Percentiles rank a stretch among this genome's conserved stretches.
phyloP scores from a whole-genome alignment of 805 yeast species.

The Dipodascus albidus region DNA sequence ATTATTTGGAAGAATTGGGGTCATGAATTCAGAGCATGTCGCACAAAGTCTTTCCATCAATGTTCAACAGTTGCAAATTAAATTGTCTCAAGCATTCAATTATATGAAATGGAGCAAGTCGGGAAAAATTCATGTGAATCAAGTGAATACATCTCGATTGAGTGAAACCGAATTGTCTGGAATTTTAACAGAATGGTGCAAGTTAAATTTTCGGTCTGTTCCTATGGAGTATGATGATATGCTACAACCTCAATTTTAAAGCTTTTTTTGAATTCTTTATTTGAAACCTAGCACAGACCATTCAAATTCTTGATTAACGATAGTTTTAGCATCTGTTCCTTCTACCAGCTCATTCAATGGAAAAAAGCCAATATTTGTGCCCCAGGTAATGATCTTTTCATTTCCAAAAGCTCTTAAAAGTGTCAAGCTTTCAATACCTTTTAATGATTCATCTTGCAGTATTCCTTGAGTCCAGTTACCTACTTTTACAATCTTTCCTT shows the following conservation, averaged over 20 bases:
- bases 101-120: neutral
- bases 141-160: neutral
- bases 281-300: too few relatives aligned
- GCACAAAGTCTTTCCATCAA: neutral
- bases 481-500: slow-evolving; percentile 36
- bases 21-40: neutral
- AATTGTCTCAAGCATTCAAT: too few relatives aligned
- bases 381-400: neutral
- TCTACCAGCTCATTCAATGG: neutral
- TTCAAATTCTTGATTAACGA: neutral
- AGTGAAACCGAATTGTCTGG: neutral
- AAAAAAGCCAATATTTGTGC: neutral
- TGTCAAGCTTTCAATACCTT: slow-evolving; percentile 3
- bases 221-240: neutral
- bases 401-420: slow-evolving; percentile 3
- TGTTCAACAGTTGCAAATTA: too few relatives aligned
- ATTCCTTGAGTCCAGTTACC: slow-evolving; percentile 47
- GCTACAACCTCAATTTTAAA: too few relatives aligned
- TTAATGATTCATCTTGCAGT: slow-evolving; percentile 21
- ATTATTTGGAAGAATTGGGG: neutral
- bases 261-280: too few relatives aligned
- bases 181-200: neutral
- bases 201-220: neutral
- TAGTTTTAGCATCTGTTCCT: neutral
- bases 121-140: neutral